Conservation (phyloP, 1,139 yeast species). For the Saccharomyces hybrid region DNA sequence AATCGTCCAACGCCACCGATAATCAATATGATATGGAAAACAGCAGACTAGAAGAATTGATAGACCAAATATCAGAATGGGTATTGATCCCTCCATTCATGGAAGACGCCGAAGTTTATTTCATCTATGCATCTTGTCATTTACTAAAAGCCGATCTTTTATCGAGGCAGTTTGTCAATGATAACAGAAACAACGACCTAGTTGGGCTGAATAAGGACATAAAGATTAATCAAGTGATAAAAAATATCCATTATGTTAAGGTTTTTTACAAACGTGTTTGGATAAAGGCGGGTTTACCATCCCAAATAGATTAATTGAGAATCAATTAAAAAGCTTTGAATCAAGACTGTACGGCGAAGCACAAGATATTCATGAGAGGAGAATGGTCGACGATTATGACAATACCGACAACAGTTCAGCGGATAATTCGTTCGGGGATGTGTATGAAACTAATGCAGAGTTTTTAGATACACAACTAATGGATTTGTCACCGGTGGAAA, state of each 20-base stretch:
- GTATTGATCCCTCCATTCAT: conserved; percentile 28
- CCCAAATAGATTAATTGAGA: conserved; percentile 17
- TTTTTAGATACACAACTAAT: background rate
- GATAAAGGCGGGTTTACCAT: conserved; percentile 16
- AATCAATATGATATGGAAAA: conserved; percentile 1
- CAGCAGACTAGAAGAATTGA: conserved; percentile 13
- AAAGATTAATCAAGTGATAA: conserved; percentile 22
- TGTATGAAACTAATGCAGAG: background rate
- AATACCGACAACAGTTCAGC: background rate
- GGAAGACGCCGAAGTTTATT: conserved; percentile 31
- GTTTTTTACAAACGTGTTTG: conserved; percentile 14
- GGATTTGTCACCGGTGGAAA: background rate
- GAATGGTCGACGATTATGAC: background rate
- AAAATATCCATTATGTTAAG: conserved; percentile 20
- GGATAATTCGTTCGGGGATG: background rate
- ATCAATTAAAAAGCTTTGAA: conserved; percentile 19
- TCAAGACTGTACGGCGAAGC: conserved; percentile 11
- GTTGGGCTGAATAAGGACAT: conserved; percentile 20
- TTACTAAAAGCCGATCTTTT: conserved; percentile 24
- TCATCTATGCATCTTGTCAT: conserved; percentile 25
- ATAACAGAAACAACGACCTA: conserved; percentile 4
- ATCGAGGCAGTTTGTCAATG: conserved; percentile 11
- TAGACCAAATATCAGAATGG: conserved; percentile 26
- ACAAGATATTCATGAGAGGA: background rate
- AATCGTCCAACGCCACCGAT: background rate